Percentiles rank a stretch among this genome's conserved stretches.
Conservation (phyloP, 2,329 filamentous ascomycete genomes). For the Fusarium keratoplasticum region DNA sequence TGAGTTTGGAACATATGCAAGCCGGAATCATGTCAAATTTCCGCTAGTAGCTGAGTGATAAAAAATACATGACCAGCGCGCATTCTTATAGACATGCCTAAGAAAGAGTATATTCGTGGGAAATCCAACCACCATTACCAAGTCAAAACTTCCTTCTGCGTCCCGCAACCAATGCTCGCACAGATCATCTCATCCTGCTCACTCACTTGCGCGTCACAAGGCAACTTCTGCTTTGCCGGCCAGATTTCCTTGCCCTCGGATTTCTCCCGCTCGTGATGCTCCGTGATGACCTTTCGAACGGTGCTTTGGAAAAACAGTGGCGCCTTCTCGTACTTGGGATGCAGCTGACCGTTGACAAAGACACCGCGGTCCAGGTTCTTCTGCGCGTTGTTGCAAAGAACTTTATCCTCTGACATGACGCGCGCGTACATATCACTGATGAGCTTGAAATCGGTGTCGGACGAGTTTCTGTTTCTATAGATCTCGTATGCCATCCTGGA, state of each 20-base stretch:
- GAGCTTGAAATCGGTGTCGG: conserved; percentile 8
- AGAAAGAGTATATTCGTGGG: background rate
- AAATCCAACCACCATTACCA: conserved; percentile 1
- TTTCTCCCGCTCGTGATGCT: conserved; percentile 22
- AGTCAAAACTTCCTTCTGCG: conserved; percentile 18
- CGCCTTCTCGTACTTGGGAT: conserved; percentile 29
- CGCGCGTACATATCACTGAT: conserved; percentile 18
- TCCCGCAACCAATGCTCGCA: conserved; percentile 16
- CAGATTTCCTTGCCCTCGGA: conserved; percentile 15
- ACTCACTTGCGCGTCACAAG: background rate
- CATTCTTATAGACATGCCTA: background rate
- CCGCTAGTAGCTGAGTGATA: background rate
- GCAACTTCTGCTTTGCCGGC: conserved; percentile 23
- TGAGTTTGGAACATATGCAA: background rate
- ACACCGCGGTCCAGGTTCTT: conserved; percentile 22
- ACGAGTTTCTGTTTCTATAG: conserved; percentile 28
- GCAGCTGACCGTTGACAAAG: conserved; percentile 27
- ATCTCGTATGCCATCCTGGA: conserved; percentile 30
- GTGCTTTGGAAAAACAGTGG: conserved; percentile 29
- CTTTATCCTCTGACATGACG: conserved; percentile 31
- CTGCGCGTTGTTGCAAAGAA: conserved; percentile 18
- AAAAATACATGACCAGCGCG: background rate
- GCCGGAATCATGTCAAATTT: background rate
- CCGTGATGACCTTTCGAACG: conserved; percentile 27
- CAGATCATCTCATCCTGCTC: conserved; percentile 25